A percentile compares a stretch with the other conserved stretches of the same genome.
These are phyloP conservation scores for Cladorrhinum sp. DNA, from an alignment of 2,329 filamentous ascomycete species.

Conservation along the genomic window DNA sequence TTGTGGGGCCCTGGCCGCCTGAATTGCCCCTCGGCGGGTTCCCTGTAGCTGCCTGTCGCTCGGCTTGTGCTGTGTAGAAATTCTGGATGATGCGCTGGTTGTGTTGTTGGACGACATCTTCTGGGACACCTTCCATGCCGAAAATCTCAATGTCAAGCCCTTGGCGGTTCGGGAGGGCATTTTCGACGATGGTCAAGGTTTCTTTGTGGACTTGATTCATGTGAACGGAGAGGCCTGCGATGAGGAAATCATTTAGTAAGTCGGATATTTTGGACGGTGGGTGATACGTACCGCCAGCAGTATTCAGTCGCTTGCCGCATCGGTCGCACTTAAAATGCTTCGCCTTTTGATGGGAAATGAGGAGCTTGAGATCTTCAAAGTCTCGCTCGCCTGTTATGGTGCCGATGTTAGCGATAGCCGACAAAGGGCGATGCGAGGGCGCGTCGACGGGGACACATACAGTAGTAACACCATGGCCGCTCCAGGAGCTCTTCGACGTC, in stretches of 20 bases:
- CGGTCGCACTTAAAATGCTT: conserved; percentile 98
- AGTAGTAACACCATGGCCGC: conserved; percentile 98
- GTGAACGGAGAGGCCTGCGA: conserved; percentile 77
- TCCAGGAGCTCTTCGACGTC: conserved; percentile 83
- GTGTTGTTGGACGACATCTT: conserved; percentile 78
- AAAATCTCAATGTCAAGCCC: conserved; percentile 94
- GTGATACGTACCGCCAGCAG: conserved; percentile 72
- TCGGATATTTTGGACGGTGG: conserved; percentile 12
- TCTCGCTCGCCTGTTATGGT: conserved; percentile 72
- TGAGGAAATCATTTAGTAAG: no score
- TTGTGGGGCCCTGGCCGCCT: conserved; percentile 58
- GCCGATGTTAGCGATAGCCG: conserved; percentile 7
- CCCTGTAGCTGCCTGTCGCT: conserved; percentile 76
- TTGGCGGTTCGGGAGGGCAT: conserved; percentile 82
- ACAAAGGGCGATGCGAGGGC: not conserved
- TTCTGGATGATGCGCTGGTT: conserved; percentile 81
- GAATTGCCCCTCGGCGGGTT: conserved; percentile 69
- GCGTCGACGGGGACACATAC: conserved; percentile 41
- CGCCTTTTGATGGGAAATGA: conserved; percentile 97
- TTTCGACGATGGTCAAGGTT: conserved; percentile 80
- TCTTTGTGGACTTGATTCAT: conserved; percentile 99
- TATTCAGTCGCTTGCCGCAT: conserved; percentile 85
- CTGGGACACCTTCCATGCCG: conserved; percentile 94
- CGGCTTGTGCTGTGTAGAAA: conserved; percentile 81
- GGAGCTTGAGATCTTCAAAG: conserved; percentile 94